A percentile compares a stretch with the other conserved stretches of the same genome.
Evolutionary conservation across 805 yeast species (phyloP).

Genomic region (Metschnikowia cubensis): DNA sequence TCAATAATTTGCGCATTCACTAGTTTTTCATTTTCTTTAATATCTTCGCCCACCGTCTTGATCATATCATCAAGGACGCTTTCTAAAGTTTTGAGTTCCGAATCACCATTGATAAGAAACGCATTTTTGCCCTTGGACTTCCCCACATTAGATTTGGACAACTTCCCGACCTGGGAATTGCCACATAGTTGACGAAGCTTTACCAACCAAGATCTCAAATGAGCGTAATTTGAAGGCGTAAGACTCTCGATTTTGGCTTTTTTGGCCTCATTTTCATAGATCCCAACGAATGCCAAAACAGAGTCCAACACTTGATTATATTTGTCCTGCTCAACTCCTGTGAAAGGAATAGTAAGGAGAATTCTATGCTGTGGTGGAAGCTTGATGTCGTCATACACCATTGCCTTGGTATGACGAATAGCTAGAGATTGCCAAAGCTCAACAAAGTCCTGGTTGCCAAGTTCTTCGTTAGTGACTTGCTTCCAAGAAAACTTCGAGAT

Average conservation of each 20-base stretch:
- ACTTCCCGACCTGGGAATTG: slow-evolving; percentile 56
- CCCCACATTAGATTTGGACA: slow-evolving; percentile 11
- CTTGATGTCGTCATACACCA: slow-evolving; percentile 71
- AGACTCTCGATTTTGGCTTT: slow-evolving; percentile 47
- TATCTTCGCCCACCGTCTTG: slow-evolving; percentile 48
- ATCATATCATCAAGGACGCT: slow-evolving; percentile 67
- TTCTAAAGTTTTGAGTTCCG: slow-evolving; percentile 46
- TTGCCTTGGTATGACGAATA: slow-evolving; percentile 77
- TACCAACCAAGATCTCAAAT: slow-evolving; percentile 67
- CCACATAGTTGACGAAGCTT: slow-evolving; percentile 77
- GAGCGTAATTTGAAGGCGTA: slow-evolving; percentile 33
- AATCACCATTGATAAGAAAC: slow-evolving; percentile 16
- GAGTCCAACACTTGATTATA: slow-evolving; percentile 61
- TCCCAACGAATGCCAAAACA: slow-evolving; percentile 56
- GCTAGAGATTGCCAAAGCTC: slow-evolving; percentile 52
- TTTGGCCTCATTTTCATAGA: slow-evolving; percentile 51
- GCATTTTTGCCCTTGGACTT: slow-evolving; percentile 10
- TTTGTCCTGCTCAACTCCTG: slow-evolving; percentile 79
- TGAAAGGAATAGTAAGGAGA: slow-evolving; percentile 68
- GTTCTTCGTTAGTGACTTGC: slow-evolving; percentile 13
- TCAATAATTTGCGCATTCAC: slow-evolving; percentile 44
- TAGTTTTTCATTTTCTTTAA: slow-evolving; percentile 47
- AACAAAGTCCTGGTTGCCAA: slow-evolving; percentile 25
- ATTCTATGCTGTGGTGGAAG: slow-evolving; percentile 77
- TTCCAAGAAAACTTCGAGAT: slow-evolving; percentile 41